Conservation (phyloP, 306 rosid genomes). For the Rubus idaeus region DNA sequence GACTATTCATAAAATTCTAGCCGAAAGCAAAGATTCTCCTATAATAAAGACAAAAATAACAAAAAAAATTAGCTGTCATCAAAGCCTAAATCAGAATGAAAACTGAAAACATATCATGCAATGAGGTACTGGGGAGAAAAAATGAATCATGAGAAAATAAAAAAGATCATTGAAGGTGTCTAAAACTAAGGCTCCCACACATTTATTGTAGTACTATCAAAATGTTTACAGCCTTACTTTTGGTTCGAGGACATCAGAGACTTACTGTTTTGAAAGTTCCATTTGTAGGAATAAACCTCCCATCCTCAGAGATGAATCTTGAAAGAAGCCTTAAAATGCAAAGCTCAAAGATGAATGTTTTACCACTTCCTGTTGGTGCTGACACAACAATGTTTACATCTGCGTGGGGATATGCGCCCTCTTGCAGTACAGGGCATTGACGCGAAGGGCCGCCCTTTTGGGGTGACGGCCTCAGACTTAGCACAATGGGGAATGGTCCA, state of each 20-base stretch:
- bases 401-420: too few relatives aligned
- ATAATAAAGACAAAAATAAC: neutral
- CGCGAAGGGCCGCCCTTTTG: too few relatives aligned
- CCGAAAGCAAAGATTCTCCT: slow-evolving; percentile 24
- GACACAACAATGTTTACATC: slow-evolving; percentile 89
- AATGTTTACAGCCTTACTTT: neutral
- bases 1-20: slow-evolving; percentile 25
- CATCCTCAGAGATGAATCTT: slow-evolving; percentile 62
- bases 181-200: neutral
- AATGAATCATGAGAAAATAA: neutral
- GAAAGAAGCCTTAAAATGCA: slow-evolving; percentile 92
- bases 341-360: slow-evolving; percentile 94
- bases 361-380: slow-evolving; percentile 98
- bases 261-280: slow-evolving; percentile 95
- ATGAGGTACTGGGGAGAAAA: slow-evolving; percentile 12
- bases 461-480: too few relatives aligned
- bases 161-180: slow-evolving; percentile 1
- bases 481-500: too few relatives aligned
- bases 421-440: too few relatives aligned
- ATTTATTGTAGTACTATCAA: neutral
- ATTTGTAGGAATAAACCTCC: slow-evolving; percentile 54
- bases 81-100: neutral
- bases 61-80: neutral
- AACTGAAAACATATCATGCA: neutral
- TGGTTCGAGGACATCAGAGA: slow-evolving; percentile 11